phyloP scores from a whole-genome alignment of 2,329 filamentous ascomycete species.

The Achaetomium macrosporum region DNA sequence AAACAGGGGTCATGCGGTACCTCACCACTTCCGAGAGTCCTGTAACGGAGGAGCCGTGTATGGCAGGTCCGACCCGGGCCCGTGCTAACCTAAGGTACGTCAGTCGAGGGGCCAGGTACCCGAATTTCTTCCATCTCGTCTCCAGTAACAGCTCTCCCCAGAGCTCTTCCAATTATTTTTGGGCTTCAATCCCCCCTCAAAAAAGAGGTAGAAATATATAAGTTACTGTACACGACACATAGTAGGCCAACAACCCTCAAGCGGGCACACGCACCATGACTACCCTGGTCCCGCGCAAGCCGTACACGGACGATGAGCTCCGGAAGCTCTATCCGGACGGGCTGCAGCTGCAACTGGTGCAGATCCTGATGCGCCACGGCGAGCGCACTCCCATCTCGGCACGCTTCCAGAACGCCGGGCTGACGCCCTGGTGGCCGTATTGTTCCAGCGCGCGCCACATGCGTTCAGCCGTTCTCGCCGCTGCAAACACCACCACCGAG shows the following conservation, averaged over 20 bases:
- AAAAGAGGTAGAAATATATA: background rate
- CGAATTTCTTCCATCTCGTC: no score
- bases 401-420: constrained; percentile 76
- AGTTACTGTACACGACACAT: no score
- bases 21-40: no score
- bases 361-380: constrained; percentile 76
- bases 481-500: constrained; percentile 28
- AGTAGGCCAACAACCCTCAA: no score
- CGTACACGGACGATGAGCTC: constrained; percentile 79
- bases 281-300: constrained; percentile 63
- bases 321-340: constrained; percentile 70
- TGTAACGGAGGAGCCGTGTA: background rate
- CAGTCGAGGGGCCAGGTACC: background rate
- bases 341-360: constrained; percentile 81
- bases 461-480: constrained; percentile 45
- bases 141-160: background rate
- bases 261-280: constrained; percentile 55
- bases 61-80: background rate
- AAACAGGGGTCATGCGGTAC: no score
- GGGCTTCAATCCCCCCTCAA: background rate
- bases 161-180: no score
- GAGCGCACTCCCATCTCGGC: constrained; percentile 77
- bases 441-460: constrained; percentile 72
- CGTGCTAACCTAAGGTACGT: no score
- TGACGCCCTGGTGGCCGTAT: constrained; percentile 78